A percentile compares a stretch with the other conserved stretches of the same genome.
Conservation (phyloP, 305 asterid genomes). For the Andrographis paniculata region DNA sequence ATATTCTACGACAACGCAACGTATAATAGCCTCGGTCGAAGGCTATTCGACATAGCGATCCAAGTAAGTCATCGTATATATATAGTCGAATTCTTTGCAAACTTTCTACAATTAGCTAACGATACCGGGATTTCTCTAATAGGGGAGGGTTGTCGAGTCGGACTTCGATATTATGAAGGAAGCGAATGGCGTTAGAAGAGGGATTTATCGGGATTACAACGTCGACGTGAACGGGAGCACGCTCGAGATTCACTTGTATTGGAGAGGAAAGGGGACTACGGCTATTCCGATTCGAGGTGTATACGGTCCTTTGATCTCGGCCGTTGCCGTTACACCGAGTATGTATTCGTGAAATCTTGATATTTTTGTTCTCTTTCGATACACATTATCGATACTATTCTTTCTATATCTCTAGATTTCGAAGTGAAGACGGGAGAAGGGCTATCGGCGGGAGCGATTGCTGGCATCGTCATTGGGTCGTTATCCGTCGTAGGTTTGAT, state of each 20-base stretch:
- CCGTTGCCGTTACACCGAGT: slow-evolving; percentile 84
- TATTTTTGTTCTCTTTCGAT: slow-evolving; percentile 7
- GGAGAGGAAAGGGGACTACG: slow-evolving; percentile 93
- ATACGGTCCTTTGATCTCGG: slow-evolving; percentile 93
- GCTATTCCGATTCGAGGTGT: slow-evolving; percentile 77
- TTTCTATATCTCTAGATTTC: slow-evolving; percentile 41
- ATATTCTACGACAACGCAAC: slow-evolving; percentile 38
- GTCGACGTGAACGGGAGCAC: slow-evolving; percentile 54
- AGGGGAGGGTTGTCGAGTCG: slow-evolving; percentile 64
- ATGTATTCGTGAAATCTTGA: slow-evolving; percentile 19
- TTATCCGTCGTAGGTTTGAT: slow-evolving; percentile 26
- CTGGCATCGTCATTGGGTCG: slow-evolving; percentile 55
- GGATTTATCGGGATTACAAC: slow-evolving; percentile 35
- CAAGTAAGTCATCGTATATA: slow-evolving; percentile 45
- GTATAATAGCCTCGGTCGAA: slow-evolving; percentile 65
- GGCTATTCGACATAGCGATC: slow-evolving; percentile 77
- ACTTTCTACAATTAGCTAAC: background rate
- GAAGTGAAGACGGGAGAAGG: slow-evolving; percentile 44
- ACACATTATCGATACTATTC: slow-evolving; percentile 10
- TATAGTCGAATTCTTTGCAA: background rate
- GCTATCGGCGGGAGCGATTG: slow-evolving; percentile 58
- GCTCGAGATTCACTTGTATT: slow-evolving; percentile 84
- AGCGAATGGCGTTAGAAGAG: slow-evolving; percentile 61
- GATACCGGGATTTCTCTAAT: slow-evolving; percentile 17
- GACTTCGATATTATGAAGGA: slow-evolving; percentile 54